These are phyloP conservation scores for Kuraishia hungarica DNA, from an alignment of 805 yeast species.

Conservation along the genomic window DNA sequence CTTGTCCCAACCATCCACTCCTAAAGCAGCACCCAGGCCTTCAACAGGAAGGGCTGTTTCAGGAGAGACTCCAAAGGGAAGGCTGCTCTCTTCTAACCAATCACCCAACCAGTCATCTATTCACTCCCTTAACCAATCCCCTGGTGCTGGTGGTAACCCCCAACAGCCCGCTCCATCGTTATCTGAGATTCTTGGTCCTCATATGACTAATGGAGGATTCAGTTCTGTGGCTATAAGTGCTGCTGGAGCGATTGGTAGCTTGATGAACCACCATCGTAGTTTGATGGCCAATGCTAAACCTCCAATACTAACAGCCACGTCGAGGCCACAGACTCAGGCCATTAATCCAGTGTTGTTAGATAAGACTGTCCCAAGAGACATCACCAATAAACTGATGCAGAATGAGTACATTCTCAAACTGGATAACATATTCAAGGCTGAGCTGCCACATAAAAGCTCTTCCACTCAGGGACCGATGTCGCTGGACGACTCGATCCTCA, in stretches of 20 bases:
- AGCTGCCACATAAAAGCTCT: conserved; percentile 16
- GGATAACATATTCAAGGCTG: conserved; percentile 24
- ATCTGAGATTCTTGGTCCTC: conserved; percentile 17
- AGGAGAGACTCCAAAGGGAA: not conserved
- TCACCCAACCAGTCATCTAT: not conserved
- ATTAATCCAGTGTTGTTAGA: conserved; percentile 24
- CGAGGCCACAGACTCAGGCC: conserved; percentile 19
- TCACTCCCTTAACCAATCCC: not conserved
- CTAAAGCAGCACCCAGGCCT: not conserved
- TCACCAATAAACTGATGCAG: conserved; percentile 18
- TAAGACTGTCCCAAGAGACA: conserved; percentile 20
- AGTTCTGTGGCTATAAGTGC: conserved; percentile 25
- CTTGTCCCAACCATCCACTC: not conserved
- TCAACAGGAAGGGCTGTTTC: not conserved
- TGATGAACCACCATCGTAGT: conserved; percentile 19
- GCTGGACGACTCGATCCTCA: conserved; percentile 21
- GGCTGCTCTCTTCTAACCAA: not conserved
- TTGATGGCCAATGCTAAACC: not conserved
- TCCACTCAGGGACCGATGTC: conserved; percentile 10
- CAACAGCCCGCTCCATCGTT: conserved; percentile 14
- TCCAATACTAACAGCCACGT: not conserved
- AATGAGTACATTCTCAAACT: conserved; percentile 23
- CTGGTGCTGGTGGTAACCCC: not conserved
- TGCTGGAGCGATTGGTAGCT: conserved; percentile 24
- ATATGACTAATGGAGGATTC: conserved; percentile 11